Evolutionary conservation across 2,329 filamentous ascomycete species (phyloP).

Genomic region (Hypoxylon sp.): DNA sequence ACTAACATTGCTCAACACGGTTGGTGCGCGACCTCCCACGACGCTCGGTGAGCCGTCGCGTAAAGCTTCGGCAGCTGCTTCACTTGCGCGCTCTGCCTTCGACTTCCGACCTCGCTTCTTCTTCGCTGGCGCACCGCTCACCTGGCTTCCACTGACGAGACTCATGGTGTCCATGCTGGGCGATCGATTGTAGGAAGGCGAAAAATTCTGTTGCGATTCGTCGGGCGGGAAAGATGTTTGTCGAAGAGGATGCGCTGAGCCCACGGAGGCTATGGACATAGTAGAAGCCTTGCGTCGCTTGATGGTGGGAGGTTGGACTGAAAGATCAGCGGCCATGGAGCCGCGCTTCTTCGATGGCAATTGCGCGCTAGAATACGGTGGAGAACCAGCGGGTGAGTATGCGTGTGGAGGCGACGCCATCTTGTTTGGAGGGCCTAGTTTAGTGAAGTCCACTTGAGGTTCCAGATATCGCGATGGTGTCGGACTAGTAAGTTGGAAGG

Average conservation of each 20-base stretch:
- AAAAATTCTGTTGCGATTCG: conserved; percentile 60
- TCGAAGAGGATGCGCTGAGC: conserved; percentile 77
- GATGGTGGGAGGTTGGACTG: conserved; percentile 62
- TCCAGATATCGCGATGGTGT: conserved; percentile 23
- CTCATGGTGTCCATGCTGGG: conserved; percentile 75
- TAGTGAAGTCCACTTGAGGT: conserved; percentile 29
- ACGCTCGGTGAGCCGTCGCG: conserved; percentile 58
- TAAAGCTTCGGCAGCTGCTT: conserved; percentile 62
- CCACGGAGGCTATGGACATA: conserved; percentile 67
- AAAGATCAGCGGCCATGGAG: conserved; percentile 68
- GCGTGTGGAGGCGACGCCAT: conserved; percentile 72
- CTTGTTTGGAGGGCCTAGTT: conserved; percentile 34
- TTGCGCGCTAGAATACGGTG: conserved; percentile 66
- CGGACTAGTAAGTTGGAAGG: conserved; percentile 20
- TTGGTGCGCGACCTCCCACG: conserved; percentile 62
- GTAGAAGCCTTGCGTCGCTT: conserved; percentile 82
- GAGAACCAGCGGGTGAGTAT: conserved; percentile 68
- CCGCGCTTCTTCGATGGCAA: conserved; percentile 75
- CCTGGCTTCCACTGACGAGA: conserved; percentile 73
- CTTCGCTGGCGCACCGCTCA: conserved; percentile 64
- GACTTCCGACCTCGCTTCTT: conserved; percentile 75
- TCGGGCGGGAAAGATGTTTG: conserved; percentile 86
- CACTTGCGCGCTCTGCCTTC: conserved; percentile 68
- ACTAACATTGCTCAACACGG: conserved; percentile 61
- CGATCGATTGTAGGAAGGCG: conserved; percentile 71